Evolutionary conservation across 768 basidiomycete species (phyloP).

Genomic region (Kwoniella sp.): DNA sequence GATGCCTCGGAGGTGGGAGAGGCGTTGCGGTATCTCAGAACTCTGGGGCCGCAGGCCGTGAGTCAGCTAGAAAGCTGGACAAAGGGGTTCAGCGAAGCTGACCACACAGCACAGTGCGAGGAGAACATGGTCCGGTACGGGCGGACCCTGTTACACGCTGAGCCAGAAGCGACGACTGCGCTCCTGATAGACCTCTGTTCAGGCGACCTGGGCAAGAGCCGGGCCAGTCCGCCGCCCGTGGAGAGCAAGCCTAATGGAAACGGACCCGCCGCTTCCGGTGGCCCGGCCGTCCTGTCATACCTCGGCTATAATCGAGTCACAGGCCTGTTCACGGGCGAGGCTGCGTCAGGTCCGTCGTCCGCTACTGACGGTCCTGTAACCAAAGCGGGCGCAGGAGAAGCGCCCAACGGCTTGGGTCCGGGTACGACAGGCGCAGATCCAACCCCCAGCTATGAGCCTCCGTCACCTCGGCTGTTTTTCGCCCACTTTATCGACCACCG

Average conservation of each 20-base stretch:
- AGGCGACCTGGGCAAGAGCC: conserved; percentile 53
- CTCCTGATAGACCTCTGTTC: conserved; percentile 90
- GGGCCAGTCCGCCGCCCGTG: neutral
- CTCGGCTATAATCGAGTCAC: conserved; percentile 66
- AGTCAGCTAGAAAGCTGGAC: conserved; percentile 43
- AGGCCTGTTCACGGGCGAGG: conserved; percentile 45
- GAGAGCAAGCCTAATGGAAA: conserved; percentile 28
- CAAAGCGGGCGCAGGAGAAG: conserved; percentile 13
- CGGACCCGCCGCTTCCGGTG: conserved; percentile 8
- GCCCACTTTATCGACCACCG: conserved; percentile 90
- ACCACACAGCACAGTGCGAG: conserved; percentile 59
- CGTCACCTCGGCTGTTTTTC: conserved; percentile 83
- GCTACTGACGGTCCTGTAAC: conserved; percentile 11
- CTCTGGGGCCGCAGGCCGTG: conserved; percentile 73
- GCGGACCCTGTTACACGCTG: conserved; percentile 70
- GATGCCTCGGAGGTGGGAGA: conserved; percentile 77
- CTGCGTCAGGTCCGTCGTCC: conserved; percentile 51
- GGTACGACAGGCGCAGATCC: neutral
- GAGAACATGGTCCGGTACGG: conserved; percentile 83
- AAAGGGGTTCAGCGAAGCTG: too few species aligned
- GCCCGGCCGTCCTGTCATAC: conserved; percentile 71
- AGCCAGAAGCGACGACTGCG: conserved; percentile 84
- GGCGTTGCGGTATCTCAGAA: conserved; percentile 73
- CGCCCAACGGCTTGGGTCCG: neutral
- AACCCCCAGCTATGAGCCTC: conserved; percentile 42